These are phyloP conservation scores for Fusarium stilboides DNA, from an alignment of 2,329 filamentous ascomycete genomes.

Conservation along the genomic window DNA sequence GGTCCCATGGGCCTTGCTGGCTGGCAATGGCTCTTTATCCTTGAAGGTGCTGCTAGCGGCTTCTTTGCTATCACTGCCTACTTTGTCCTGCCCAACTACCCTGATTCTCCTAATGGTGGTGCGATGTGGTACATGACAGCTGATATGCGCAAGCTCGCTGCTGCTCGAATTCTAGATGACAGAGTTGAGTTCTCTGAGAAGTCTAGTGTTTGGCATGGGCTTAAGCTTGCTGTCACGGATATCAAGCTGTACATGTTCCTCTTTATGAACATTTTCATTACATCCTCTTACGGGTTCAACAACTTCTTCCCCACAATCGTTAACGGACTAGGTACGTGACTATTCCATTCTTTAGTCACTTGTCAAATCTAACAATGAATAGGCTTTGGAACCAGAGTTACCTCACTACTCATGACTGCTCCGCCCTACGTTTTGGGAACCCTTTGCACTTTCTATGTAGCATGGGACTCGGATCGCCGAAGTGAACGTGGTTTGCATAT, in stretches of 20 bases:
- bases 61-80: slow-evolving; percentile 43
- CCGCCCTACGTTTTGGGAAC: slow-evolving; percentile 71
- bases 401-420: slow-evolving; percentile 68
- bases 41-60: slow-evolving; percentile 67
- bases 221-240: slow-evolving; percentile 40
- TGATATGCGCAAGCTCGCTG: slow-evolving; percentile 39
- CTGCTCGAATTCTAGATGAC: slow-evolving; percentile 32
- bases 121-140: slow-evolving; percentile 36
- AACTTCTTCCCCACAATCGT: slow-evolving; percentile 66
- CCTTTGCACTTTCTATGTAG: slow-evolving; percentile 69
- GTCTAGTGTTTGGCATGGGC: slow-evolving; percentile 34
- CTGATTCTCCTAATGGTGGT: slow-evolving; percentile 20
- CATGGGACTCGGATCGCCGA: slow-evolving; percentile 73
- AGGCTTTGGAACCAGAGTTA: slow-evolving; percentile 64
- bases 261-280: slow-evolving; percentile 45
- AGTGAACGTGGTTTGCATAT: slow-evolving; percentile 76
- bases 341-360: too few species aligned
- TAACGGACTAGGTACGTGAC: slow-evolving; percentile 65
- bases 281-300: slow-evolving; percentile 52
- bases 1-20: slow-evolving; percentile 67
- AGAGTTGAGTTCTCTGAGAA: slow-evolving; percentile 37
- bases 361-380: background rate
- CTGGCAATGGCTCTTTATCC: slow-evolving; percentile 78
- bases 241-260: slow-evolving; percentile 44
- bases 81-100: slow-evolving; percentile 45